Base-by-base conservation (phyloP, 345 rosid genomes). In the Raphanus raphanistrum region DNA sequence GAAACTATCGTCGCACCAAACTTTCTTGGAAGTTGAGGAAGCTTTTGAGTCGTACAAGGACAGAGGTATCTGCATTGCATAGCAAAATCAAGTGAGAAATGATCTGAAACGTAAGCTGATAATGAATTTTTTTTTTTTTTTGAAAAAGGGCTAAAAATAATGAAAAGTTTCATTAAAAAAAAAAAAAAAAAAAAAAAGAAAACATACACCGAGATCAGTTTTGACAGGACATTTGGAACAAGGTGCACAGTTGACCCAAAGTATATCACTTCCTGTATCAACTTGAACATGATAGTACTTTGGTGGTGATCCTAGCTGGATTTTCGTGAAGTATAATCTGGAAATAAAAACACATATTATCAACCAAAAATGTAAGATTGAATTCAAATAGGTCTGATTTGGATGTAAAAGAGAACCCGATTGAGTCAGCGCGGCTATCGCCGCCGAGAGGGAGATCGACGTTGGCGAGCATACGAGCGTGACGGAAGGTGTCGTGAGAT, bases 231-330 rank as follows among this genome's bases (percentile, higher is more conserved):
- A 95, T 68, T 79, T 91, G 36, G 72, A 66, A 67, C 99, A 95
- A 4, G 84, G 91, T 15, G 74, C 84, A 50, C 98, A 92, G 80
- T 92, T 95, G 66, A 95, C 90, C 99, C 99, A 95, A 6, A 95
- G 88, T 82, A 89, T 84, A 83, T 95, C 99, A 80, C 98, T 95
- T 75, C 99, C 98, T 9, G 98, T 92, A 73, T 95, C 99, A 81
- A 95, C 96, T 84, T 95, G 99, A 58, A 95, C 99, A 48, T 72
- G 83, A 50, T 85, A 90, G 9, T 90, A 90, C 81, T 82, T 84
- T 64, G 96, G 60, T 31, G 99, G 99, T 13, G 79, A 85, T n/a
- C 98, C 99, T 8, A 95, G 80, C 59, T 87, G 85, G 78, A 95
- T 85, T 77, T 91, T 87, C 5, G 96, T 84, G 64, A 85, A 95